Evolutionary conservation across 352 stramenopile genomes (phyloP).

Genomic region (Phytophthora fragariaefolia): DNA sequence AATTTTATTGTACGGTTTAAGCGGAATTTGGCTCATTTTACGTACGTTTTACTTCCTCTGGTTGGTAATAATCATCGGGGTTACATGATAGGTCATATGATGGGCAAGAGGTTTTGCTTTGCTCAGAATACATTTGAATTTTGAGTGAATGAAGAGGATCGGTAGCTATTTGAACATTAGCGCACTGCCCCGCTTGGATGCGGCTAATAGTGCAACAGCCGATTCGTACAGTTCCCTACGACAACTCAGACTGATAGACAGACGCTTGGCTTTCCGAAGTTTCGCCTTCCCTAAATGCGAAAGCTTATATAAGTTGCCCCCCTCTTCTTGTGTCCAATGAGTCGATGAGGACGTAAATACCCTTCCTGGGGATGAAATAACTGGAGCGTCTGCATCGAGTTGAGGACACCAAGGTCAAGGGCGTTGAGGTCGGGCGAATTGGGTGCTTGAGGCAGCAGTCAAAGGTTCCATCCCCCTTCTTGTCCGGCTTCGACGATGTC

Average conservation of each 20-base stretch:
- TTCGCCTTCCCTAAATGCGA: too few species aligned
- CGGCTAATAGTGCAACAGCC: background rate
- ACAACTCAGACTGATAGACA: background rate
- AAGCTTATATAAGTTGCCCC: too few species aligned
- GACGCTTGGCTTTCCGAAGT: background rate
- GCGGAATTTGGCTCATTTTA: too few species aligned
- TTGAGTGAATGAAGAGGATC: background rate
- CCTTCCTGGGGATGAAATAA: background rate
- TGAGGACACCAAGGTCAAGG: background rate
- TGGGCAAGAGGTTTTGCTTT: background rate
- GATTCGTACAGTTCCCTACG: background rate
- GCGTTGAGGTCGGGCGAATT: too few species aligned
- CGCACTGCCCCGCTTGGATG: background rate
- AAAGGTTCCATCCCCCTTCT: slow-evolving; percentile 27
- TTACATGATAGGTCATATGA: background rate
- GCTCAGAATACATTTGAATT: background rate
- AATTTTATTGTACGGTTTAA: slow-evolving; percentile 1
- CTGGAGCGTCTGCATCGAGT: background rate
- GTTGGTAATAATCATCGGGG: background rate
- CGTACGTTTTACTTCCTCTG: background rate
- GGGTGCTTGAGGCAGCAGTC: slow-evolving; percentile 8
- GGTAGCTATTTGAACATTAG: background rate
- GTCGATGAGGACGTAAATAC: background rate
- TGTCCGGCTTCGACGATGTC: slow-evolving; percentile 14
- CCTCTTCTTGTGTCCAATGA: background rate